Percentiles rank a stretch among this genome's conserved stretches.
Conservation (phyloP, 495 filamentous ascomycete species). For the Aspergillus cavernicola region DNA sequence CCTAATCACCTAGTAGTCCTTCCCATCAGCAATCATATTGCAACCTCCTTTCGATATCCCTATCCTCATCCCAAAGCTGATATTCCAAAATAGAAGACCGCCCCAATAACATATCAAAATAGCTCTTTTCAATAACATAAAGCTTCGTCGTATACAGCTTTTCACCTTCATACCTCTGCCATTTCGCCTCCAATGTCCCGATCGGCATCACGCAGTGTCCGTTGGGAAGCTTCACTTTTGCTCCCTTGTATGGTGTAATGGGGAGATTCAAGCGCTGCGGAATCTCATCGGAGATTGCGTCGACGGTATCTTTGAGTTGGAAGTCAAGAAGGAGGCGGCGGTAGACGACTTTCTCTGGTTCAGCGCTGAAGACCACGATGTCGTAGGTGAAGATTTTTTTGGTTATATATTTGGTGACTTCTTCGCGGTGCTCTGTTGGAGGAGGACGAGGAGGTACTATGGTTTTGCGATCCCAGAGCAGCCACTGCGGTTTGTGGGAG, state of each 20-base stretch:
- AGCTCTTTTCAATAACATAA: not conserved
- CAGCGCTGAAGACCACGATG: not conserved
- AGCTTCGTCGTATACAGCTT: not conserved
- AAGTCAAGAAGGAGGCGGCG: not conserved
- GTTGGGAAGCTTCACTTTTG: not conserved
- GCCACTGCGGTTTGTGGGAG: not conserved
- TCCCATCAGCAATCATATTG: not conserved
- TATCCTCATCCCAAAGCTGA: not conserved
- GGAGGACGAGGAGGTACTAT: too few relatives aligned
- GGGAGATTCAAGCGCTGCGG: not conserved
- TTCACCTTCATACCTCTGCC: not conserved
- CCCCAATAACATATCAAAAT: constrained; percentile 5
- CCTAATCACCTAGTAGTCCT: too few relatives aligned
- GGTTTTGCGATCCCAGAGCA: not conserved
- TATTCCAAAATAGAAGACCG: not conserved
- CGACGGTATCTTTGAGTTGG: not conserved
- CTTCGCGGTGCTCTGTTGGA: not conserved
- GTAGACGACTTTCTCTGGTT: not conserved
- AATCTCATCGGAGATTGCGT: constrained; percentile 1
- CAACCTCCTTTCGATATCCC: not conserved
- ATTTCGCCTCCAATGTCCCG: not conserved
- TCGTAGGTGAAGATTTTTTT: not conserved
- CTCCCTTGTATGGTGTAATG: not conserved
- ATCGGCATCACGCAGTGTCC: not conserved
- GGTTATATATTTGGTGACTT: not conserved